Conservation (phyloP, 352 stramenopile genomes). For the Aphanomyces astaci region DNA sequence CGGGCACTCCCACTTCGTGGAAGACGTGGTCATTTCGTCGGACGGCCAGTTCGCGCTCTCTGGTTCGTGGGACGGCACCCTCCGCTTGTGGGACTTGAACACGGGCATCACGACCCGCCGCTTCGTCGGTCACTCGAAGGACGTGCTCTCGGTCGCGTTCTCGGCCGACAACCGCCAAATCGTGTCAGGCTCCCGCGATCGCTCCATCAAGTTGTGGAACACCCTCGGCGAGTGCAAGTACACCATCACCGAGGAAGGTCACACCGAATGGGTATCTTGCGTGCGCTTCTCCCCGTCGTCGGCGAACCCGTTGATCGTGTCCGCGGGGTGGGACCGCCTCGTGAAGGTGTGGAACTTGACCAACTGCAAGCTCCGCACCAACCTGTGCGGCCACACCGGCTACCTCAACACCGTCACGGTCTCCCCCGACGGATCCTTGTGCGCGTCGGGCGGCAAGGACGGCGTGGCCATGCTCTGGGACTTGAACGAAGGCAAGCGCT, state of each 20-base stretch:
- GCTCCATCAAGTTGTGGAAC: conserved; percentile 99
- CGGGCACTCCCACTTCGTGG: conserved; percentile 99
- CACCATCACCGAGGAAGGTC: conserved; percentile 96
- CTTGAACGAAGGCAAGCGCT: conserved; percentile 99
- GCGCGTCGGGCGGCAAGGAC: conserved; percentile 99
- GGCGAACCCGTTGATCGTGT: conserved; percentile 97
- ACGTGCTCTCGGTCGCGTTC: conserved; percentile 99
- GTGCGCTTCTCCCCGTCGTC: conserved; percentile 98
- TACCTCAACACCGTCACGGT: conserved; percentile 99
- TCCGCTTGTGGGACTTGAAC: conserved; percentile 99
- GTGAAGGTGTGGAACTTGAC: conserved; percentile 99
- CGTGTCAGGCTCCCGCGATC: conserved; percentile 98
- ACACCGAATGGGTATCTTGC: conserved; percentile 99
- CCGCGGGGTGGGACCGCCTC: conserved; percentile 98
- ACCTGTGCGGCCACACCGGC: conserved; percentile 97
- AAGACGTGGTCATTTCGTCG: conserved; percentile 98
- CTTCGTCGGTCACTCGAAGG: conserved; percentile 99
- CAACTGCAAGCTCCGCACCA: conserved; percentile 99
- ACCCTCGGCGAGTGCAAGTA: conserved; percentile 99
- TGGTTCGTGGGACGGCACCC: conserved; percentile 97
- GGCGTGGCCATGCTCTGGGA: conserved; percentile 99
- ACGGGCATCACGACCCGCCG: conserved; percentile 97
- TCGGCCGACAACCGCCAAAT: conserved; percentile 99
- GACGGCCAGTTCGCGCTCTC: conserved; percentile 99
- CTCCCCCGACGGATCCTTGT: conserved; percentile 98